Percentiles rank a stretch among this genome's conserved stretches.
phyloP scores from a whole-genome alignment of 2,329 filamentous ascomycete genomes.

The Stachybotrys echinatus region DNA sequence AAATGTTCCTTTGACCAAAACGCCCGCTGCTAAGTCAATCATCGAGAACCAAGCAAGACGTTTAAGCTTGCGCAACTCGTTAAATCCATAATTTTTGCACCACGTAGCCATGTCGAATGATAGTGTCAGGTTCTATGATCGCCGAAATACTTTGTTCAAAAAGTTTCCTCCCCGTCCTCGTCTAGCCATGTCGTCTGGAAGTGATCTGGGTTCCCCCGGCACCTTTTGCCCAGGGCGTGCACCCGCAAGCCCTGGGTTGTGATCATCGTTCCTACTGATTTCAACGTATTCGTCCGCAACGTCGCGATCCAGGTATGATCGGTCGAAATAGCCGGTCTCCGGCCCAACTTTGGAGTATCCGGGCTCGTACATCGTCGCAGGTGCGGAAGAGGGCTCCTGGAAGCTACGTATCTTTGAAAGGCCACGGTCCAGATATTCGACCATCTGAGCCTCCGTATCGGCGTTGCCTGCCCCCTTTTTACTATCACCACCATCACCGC shows the following conservation, averaged over 20 bases:
- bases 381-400: constrained; percentile 8
- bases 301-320: constrained; percentile 15
- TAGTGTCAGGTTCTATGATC: constrained; percentile 8
- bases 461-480: constrained; percentile 31
- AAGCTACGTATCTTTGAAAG: constrained; percentile 35
- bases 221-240: constrained; percentile 7
- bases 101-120: no score
- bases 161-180: constrained; percentile 22
- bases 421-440: constrained; percentile 42
- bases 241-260: constrained; percentile 10
- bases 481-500: constrained; percentile 4
- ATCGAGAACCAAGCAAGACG: no score
- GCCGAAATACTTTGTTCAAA: constrained; percentile 30
- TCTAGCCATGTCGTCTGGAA: constrained; percentile 4
- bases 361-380: constrained; percentile 15
- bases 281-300: constrained; percentile 29
- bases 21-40: no score
- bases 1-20: no score
- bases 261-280: constrained; percentile 19
- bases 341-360: constrained; percentile 23
- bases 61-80: no score
- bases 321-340: constrained; percentile 21
- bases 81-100: no score
- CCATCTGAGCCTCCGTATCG: constrained; percentile 39
- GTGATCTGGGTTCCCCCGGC: constrained; percentile 9